These are phyloP conservation scores for Thraustochytrium sp. DNA, from an alignment of 352 stramenopile species.

Conservation along the genomic window DNA sequence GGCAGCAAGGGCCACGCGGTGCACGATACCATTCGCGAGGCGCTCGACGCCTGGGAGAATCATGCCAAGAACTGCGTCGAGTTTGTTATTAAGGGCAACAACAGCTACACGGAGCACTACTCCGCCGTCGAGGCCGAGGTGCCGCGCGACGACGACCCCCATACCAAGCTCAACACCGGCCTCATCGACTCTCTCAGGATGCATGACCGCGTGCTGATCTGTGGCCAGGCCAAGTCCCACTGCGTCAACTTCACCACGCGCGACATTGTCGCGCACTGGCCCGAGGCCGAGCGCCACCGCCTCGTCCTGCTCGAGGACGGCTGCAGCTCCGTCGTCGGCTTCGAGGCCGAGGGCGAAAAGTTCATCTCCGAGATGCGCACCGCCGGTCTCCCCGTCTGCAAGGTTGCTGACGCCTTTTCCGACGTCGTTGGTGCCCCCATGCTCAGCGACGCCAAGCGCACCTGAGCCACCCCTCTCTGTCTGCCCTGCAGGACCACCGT, in stretches of 20 bases:
- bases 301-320: constrained; percentile 63
- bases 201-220: constrained; percentile 77
- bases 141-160: constrained; percentile 57
- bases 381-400: neutral
- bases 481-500: no score
- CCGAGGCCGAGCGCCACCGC: constrained; percentile 60
- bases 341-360: constrained; percentile 53
- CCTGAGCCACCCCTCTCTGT: no score
- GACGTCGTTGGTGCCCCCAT: no score
- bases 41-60: constrained; percentile 71
- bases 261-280: constrained; percentile 78
- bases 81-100: constrained; percentile 72
- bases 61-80: constrained; percentile 52
- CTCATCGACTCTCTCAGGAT: constrained; percentile 75
- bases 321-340: constrained; percentile 55
- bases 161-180: constrained; percentile 68
- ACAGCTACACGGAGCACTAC: constrained; percentile 93
- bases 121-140: constrained; percentile 87
- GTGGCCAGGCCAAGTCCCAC: constrained; percentile 88
- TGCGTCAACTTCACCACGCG: constrained; percentile 93
- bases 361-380: constrained; percentile 53
- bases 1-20: constrained; percentile 79
- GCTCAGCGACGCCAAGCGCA: no score
- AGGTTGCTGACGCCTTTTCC: neutral
- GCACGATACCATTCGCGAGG: constrained; percentile 68